Conservation (phyloP, 352 stramenopile genomes). For the Lagenidium giganteum region DNA sequence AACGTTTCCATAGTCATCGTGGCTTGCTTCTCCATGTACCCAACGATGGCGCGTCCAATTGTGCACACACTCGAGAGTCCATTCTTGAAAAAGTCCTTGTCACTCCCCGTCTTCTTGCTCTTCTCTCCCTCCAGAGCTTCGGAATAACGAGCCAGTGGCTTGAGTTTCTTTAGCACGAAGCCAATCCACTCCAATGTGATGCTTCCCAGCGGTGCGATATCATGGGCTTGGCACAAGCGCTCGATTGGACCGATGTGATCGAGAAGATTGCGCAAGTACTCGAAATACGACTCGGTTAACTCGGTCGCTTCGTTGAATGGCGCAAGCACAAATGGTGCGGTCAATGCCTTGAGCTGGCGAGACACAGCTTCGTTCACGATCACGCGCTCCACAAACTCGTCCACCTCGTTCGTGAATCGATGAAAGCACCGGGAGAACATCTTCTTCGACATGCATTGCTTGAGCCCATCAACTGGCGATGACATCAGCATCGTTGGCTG, state of each 20-base stretch:
- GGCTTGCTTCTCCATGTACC: constrained; percentile 52
- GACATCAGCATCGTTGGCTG: constrained; percentile 38
- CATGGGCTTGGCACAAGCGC: constrained; percentile 34
- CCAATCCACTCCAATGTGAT: constrained; percentile 31
- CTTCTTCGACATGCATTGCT: constrained; percentile 30
- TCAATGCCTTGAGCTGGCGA: too few species aligned
- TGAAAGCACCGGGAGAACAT: constrained; percentile 39
- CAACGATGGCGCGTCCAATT: constrained; percentile 43
- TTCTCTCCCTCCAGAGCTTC: constrained; percentile 57
- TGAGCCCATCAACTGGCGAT: constrained; percentile 40
- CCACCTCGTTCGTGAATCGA: constrained; percentile 22
- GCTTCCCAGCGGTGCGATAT: constrained; percentile 27
- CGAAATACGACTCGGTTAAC: constrained; percentile 34
- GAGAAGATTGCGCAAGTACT: constrained; percentile 39
- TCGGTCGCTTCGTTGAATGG: constrained; percentile 18
- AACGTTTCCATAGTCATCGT: constrained; percentile 15
- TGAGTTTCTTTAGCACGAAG: constrained; percentile 53
- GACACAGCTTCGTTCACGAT: constrained; percentile 19
- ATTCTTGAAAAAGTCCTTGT: constrained; percentile 61
- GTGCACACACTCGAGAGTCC: constrained; percentile 61
- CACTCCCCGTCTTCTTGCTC: constrained; percentile 50
- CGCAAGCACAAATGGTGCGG: too few species aligned
- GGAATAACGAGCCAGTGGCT: constrained; percentile 45
- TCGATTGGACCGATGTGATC: constrained; percentile 28
- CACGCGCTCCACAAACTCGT: constrained; percentile 37